A percentile compares a stretch with the other conserved stretches of the same genome.
Conservation (phyloP, 1,139 yeast species). For the Insectozyma bohioensis region DNA sequence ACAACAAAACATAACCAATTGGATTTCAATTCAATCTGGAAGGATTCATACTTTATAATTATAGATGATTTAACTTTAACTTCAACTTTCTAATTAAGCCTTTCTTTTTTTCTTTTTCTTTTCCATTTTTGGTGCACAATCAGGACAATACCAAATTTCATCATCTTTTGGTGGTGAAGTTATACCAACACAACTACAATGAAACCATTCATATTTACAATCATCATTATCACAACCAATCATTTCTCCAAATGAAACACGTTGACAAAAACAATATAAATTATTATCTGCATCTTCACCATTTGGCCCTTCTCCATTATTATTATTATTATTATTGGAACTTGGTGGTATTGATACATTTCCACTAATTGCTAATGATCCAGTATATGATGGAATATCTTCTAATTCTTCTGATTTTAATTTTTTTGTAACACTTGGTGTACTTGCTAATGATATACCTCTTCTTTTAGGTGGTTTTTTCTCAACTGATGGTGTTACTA, state of each 20-base stretch:
- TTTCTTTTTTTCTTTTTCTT: conserved; percentile 46
- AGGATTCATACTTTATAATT: no score
- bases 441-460: conserved; percentile 2
- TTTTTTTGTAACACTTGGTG: conserved; percentile 17
- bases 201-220: conserved; percentile 88
- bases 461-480: conserved; percentile 19
- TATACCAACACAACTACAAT: conserved; percentile 81
- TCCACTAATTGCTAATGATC: conserved; percentile 16
- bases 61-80: no score
- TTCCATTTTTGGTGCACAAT: conserved; percentile 55
- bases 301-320: conserved; percentile 12
- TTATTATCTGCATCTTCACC: conserved; percentile 66
- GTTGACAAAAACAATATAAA: conserved; percentile 78
- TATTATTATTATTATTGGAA: conserved; percentile 12
- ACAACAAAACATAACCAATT: no score
- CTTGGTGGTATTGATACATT: conserved; percentile 15
- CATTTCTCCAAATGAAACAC: conserved; percentile 88
- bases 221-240: conserved; percentile 85
- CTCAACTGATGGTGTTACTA: conserved; percentile 14
- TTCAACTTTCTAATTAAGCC: no score
- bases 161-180: conserved; percentile 66
- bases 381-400: conserved; percentile 14
- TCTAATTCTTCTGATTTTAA: conserved; percentile 25
- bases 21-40: no score
- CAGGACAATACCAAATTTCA: conserved; percentile 71